Percentiles rank a stretch among this genome's conserved stretches.
phyloP scores from a whole-genome alignment of 768 basidiomycete genomes.

The Crassisporium funariophilum region DNA sequence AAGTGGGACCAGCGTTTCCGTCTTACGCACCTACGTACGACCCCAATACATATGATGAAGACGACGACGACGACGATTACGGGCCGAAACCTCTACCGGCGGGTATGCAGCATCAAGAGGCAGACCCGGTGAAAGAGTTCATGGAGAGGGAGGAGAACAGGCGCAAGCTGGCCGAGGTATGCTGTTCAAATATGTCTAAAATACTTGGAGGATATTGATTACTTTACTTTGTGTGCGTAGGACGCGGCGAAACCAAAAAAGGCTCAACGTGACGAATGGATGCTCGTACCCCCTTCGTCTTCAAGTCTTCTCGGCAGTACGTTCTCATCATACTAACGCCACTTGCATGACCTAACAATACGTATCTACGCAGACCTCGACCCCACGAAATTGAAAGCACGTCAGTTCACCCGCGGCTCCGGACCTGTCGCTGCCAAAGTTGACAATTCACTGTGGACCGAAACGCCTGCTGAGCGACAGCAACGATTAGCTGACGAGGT shows the following conservation, averaged over 20 bases:
- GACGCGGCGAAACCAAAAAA: conserved; percentile 80
- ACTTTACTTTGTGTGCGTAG: conserved; percentile 30
- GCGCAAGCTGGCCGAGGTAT: conserved; percentile 65
- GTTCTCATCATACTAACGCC: conserved; percentile 27
- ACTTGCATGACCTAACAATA: not conserved
- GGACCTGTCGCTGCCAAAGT: conserved; percentile 43
- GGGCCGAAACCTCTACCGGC: conserved; percentile 80
- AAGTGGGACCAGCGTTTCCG: conserved; percentile 58
- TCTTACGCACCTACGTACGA: conserved; percentile 37
- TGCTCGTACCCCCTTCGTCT: conserved; percentile 90
- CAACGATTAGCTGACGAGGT: conserved; percentile 94
- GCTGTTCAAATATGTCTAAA: too few relatives aligned
- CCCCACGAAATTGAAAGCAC: conserved; percentile 77
- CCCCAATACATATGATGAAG: conserved; percentile 20
- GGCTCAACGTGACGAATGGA: conserved; percentile 92
- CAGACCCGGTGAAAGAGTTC: conserved; percentile 79
- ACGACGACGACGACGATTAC: conserved; percentile 69
- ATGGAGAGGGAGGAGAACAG: conserved; percentile 82
- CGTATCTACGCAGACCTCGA: conserved; percentile 63
- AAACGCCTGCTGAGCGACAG: conserved; percentile 92
- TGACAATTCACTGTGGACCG: conserved; percentile 89
- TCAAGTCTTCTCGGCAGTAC: conserved; percentile 78
- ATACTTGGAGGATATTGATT: too few relatives aligned
- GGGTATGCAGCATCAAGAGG: conserved; percentile 40
- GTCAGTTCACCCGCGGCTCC: conserved; percentile 72